phyloP scores from a whole-genome alignment of 345 rosid genomes.

The Populus simonii region DNA sequence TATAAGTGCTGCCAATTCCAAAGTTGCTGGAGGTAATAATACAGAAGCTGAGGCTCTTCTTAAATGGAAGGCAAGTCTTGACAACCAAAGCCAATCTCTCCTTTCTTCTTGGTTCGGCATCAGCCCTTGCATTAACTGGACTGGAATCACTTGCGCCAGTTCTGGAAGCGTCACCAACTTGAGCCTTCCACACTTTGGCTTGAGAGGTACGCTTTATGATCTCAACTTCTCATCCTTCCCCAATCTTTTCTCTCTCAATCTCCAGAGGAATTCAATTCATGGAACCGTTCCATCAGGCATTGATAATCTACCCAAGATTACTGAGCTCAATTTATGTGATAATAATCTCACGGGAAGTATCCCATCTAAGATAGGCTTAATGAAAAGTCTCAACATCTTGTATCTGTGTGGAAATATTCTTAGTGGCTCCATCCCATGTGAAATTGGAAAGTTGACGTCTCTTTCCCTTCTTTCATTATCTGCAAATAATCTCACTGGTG shows the following conservation, averaged over 20 bases:
- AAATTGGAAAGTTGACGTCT: background rate
- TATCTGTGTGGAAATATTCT: background rate
- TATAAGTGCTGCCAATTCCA: no score
- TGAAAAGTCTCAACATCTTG: background rate
- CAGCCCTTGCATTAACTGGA: background rate
- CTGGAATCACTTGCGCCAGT: background rate
- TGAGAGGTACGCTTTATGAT: slow-evolving; percentile 12
- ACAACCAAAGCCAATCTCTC: no score
- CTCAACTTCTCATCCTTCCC: background rate
- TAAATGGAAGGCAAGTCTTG: no score
- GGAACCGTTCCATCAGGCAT: slow-evolving; percentile 2
- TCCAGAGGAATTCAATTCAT: background rate
- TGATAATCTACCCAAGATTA: background rate
- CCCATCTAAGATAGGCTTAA: background rate
- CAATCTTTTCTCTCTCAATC: background rate
- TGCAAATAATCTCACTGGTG: background rate
- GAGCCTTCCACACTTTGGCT: background rate
- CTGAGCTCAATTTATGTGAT: background rate
- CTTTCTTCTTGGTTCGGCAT: background rate
- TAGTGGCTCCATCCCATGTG: background rate
- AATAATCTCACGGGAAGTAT: background rate
- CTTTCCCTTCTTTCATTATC: no score
- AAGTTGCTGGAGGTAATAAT: no score
- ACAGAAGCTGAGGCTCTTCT: no score
- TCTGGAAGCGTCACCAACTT: background rate